Base-by-base conservation (phyloP, 257 asterid species). In the Penstemon eatonii region DNA sequence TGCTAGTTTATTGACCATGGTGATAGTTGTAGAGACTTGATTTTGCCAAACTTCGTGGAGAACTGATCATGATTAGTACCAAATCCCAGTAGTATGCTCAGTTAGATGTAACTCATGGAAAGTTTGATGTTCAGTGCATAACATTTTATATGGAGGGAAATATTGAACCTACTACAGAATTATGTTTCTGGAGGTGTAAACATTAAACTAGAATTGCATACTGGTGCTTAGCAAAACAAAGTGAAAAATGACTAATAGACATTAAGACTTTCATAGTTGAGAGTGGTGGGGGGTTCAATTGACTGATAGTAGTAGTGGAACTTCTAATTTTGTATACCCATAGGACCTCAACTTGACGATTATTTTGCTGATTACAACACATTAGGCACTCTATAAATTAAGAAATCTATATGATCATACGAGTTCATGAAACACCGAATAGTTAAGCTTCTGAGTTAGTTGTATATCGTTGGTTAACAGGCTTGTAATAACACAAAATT, bases 161-260 rank as follows among this genome's bases (percentile, higher is more conserved):
- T 8, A 18, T 49, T 36, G 42, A 69, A 12, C 54, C 50, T 55
- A 58, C 42, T 64, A 13, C 33, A 25, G 47, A 15, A 15, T 65
- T 50, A 59, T 12, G 19, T 41, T 43, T 25, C 37, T 5, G 62
- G 62, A 54, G 33, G 33, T 25, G 33, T 25, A 25, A 25, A 25
- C 56, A 38, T 4, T 45, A 47, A 37, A 39, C 46, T 37, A 4
- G 38, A 38, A 5, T 36, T 33, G 40, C 50, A 52, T 57, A 13
- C 68, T 62, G 12, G 33, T 61, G 69, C 63, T 60, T 49, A 13
- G 33, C 33, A 25, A 25, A 58, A 72, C 8, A 8, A 3, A 46
- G 8, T 5, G 6, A 37, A n/a, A 51, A 49, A 55, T 52, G 53
- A 59, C 18, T 56, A 51, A 4, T 54, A 18, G 12, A 67, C 49